Conservation (phyloP, 208 protist species). For the Trypanosoma avium region DNA sequence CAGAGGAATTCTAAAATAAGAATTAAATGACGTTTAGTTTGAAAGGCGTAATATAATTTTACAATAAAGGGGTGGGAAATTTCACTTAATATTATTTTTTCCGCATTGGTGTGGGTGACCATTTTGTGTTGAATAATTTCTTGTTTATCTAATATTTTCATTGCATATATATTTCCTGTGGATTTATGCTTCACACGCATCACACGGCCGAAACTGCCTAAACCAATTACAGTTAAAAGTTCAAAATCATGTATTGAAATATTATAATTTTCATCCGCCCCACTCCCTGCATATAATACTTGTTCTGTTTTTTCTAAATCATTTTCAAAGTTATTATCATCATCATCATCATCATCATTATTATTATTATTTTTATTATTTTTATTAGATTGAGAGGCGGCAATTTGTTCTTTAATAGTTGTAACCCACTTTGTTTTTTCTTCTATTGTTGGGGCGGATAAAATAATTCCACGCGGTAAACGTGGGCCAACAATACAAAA, state of each 20-base stretch:
- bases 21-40: conserved; percentile 76
- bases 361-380: background rate
- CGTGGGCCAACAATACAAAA: conserved; percentile 35
- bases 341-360: background rate
- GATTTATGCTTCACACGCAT: conserved; percentile 79
- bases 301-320: conserved; percentile 20
- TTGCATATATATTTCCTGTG: conserved; percentile 76
- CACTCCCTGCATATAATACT: conserved; percentile 14
- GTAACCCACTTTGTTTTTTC: conserved; percentile 27
- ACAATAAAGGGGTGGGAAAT: conserved; percentile 91
- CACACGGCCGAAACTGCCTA: conserved; percentile 93
- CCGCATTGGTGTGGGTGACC: conserved; percentile 82
- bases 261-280: conserved; percentile 12
- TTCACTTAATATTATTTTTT: conserved; percentile 72
- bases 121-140: conserved; percentile 70
- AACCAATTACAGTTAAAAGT: conserved; percentile 83
- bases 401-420: conserved; percentile 24
- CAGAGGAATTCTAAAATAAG: conserved; percentile 93
- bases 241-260: conserved; percentile 84
- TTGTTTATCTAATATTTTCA: conserved; percentile 89
- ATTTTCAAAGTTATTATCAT: conserved; percentile 14
- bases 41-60: conserved; percentile 80
- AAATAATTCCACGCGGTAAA: conserved; percentile 22
- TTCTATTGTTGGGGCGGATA: conserved; percentile 17
- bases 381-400: background rate